These are phyloP conservation scores for Colletotrichum karsti DNA, from an alignment of 2,329 filamentous ascomycete genomes.

Conservation along the genomic window DNA sequence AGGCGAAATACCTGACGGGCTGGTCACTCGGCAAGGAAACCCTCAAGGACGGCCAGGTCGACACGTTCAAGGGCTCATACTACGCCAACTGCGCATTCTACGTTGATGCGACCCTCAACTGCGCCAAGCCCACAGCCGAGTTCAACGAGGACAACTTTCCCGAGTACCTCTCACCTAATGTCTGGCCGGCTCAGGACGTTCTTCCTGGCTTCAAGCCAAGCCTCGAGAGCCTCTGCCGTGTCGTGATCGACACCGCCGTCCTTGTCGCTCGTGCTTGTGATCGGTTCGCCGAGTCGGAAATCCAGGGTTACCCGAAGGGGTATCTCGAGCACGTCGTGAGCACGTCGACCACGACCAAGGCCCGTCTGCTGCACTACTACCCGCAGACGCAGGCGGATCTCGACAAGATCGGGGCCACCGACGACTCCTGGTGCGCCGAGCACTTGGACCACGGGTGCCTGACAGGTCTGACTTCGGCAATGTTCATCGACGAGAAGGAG, in stretches of 20 bases:
- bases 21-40: slow-evolving; percentile 88
- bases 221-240: slow-evolving; percentile 77
- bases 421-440: slow-evolving; percentile 90
- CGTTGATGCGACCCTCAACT: slow-evolving; percentile 68
- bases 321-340: slow-evolving; percentile 90
- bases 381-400: slow-evolving; percentile 56
- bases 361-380: slow-evolving; percentile 92
- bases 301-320: slow-evolving; percentile 77
- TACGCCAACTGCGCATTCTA: slow-evolving; percentile 87
- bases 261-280: slow-evolving; percentile 93
- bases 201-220: slow-evolving; percentile 80
- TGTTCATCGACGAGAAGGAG: slow-evolving; percentile 87
- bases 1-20: slow-evolving; percentile 72
- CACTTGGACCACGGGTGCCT: slow-evolving; percentile 88
- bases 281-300: slow-evolving; percentile 81
- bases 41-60: slow-evolving; percentile 78
- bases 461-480: slow-evolving; percentile 91
- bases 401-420: slow-evolving; percentile 46
- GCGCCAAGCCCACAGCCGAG: slow-evolving; percentile 65
- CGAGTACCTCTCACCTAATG: slow-evolving; percentile 89
- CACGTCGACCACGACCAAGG: slow-evolving; percentile 89
- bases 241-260: slow-evolving; percentile 90
- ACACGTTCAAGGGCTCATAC: slow-evolving; percentile 84
- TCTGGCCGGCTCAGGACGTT: slow-evolving; percentile 78
- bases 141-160: slow-evolving; percentile 74